Conservation (phyloP, 2,329 filamentous ascomycete species). For the Cladosporium sp. region DNA sequence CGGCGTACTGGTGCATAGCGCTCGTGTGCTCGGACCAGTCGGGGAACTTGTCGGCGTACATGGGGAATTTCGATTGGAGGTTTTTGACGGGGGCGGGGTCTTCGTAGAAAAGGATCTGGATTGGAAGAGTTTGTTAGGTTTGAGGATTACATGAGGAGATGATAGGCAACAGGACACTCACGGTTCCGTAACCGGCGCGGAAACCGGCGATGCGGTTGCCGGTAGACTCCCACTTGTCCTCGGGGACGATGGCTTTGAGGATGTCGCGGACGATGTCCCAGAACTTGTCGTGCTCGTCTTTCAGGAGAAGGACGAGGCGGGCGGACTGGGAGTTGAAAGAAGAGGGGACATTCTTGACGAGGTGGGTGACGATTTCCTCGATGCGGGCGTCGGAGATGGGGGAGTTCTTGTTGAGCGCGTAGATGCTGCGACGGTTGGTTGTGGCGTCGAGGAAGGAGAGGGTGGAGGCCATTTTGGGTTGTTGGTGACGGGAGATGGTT, state of each 20-base stretch:
- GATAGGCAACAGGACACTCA: constrained; percentile 38
- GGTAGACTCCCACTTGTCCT: constrained; percentile 56
- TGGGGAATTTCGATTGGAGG: constrained; percentile 63
- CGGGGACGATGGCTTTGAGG: constrained; percentile 64
- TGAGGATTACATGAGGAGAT: not conserved
- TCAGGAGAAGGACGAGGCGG: constrained; percentile 71
- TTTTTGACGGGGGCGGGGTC: constrained; percentile 63
- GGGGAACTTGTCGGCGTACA: constrained; percentile 76
- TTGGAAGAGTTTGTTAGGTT: not conserved
- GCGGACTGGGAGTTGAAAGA: constrained; percentile 88
- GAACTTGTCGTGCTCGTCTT: constrained; percentile 78
- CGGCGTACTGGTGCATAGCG: constrained; percentile 40
- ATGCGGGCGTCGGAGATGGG: constrained; percentile 67
- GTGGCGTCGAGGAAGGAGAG: constrained; percentile 57
- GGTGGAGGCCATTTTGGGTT: constrained; percentile 34
- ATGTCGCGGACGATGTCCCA: constrained; percentile 69
- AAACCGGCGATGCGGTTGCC: constrained; percentile 53
- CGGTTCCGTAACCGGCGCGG: constrained; percentile 69
- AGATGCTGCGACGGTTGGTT: constrained; percentile 60
- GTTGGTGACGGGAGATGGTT: constrained; percentile 15
- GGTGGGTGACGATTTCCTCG: constrained; percentile 55
- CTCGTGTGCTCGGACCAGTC: constrained; percentile 69
- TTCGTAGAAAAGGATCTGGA: constrained; percentile 76
- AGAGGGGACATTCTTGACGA: constrained; percentile 66
- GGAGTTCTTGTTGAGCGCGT: constrained; percentile 51